Percentiles rank a stretch among this genome's conserved stretches.
These are phyloP conservation scores for Colletotrichum gigasporum DNA, from an alignment of 2,329 filamentous ascomycete species.

Conservation along the genomic window DNA sequence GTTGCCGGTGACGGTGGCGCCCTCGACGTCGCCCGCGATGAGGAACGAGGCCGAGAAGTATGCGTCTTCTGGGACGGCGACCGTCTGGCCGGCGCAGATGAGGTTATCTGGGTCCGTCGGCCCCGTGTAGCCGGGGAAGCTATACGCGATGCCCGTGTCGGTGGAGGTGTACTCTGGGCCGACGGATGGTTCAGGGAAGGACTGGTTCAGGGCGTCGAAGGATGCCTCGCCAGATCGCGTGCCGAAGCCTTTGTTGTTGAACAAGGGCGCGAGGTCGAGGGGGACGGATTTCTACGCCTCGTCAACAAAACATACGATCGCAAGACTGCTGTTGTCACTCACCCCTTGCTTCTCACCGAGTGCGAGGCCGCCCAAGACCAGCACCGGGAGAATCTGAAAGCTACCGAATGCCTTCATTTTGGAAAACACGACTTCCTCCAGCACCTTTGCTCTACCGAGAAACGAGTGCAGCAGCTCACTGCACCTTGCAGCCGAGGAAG, in stretches of 20 bases:
- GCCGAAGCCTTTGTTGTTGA: conserved; percentile 60
- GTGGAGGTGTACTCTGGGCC: conserved; percentile 48
- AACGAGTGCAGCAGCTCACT: neutral
- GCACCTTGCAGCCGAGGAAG: neutral
- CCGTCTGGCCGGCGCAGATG: conserved; percentile 50
- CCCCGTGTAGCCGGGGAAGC: conserved; percentile 50
- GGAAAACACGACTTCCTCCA: neutral
- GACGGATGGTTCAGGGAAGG: conserved; percentile 48
- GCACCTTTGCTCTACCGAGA: neutral
- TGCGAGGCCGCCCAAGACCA: conserved; percentile 1
- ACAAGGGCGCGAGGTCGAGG: conserved; percentile 30
- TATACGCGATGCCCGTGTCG: conserved; percentile 51
- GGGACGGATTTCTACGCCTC: neutral
- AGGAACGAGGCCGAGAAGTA: conserved; percentile 56
- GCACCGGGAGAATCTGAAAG: neutral
- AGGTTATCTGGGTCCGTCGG: conserved; percentile 52
- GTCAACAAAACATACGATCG: neutral
- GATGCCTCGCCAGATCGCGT: conserved; percentile 52
- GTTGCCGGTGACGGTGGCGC: conserved; percentile 48
- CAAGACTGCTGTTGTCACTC: neutral
- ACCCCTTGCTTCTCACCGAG: conserved; percentile 5
- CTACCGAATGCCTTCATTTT: conserved; percentile 11
- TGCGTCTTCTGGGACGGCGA: conserved; percentile 41
- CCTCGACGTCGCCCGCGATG: conserved; percentile 50
- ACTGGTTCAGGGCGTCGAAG: conserved; percentile 53